Conservation (phyloP, 208 protist species). For the Crithidia fasciculata region DNA sequence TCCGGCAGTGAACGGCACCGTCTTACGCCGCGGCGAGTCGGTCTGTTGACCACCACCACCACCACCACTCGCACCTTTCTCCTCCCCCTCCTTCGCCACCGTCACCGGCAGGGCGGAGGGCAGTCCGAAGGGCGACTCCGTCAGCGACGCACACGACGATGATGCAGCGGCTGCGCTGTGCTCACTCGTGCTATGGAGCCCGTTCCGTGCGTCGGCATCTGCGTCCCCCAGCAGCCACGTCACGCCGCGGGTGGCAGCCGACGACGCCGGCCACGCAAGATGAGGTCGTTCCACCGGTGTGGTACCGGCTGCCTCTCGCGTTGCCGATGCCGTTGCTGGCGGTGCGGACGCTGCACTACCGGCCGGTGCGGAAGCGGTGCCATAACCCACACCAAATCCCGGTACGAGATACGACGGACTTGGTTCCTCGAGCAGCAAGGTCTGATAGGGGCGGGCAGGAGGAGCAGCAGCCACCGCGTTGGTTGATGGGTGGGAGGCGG, state of each 20-base stretch:
- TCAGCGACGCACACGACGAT: background rate
- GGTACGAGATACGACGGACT: constrained; percentile 4
- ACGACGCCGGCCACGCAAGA: background rate
- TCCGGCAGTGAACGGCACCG: no score
- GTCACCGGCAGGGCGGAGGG: background rate
- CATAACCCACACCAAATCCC: constrained; percentile 15
- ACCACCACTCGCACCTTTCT: no score
- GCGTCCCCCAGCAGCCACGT: background rate
- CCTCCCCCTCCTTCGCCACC: no score
- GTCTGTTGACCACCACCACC: no score
- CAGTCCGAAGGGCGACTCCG: background rate
- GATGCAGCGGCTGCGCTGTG: background rate
- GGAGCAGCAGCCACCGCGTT: background rate
- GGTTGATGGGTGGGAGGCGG: background rate
- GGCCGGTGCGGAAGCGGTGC: constrained; percentile 8
- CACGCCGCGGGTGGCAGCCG: background rate
- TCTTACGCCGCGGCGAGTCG: no score
- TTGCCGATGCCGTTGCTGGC: background rate
- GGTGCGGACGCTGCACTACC: background rate
- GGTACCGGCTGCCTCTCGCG: background rate
- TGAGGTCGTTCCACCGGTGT: background rate
- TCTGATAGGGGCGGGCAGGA: constrained; percentile 3
- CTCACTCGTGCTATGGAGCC: background rate
- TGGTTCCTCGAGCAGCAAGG: constrained; percentile 15
- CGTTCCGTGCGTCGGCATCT: background rate